phyloP scores from a whole-genome alignment of 2,329 filamentous ascomycete species.

The Pseudocercospora macadamiae region DNA sequence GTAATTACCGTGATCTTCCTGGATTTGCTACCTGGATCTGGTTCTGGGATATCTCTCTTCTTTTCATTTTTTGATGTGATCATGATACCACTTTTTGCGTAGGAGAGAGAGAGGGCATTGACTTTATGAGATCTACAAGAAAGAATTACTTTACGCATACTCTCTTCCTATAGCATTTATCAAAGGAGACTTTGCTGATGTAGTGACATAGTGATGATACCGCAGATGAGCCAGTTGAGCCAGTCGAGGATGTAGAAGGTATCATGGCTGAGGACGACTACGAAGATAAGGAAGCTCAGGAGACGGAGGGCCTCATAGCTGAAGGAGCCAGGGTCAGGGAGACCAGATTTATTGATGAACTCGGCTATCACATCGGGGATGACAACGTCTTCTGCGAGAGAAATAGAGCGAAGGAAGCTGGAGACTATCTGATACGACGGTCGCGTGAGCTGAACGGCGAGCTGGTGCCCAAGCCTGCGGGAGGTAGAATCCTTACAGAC shows the following conservation, averaged over 20 bases:
- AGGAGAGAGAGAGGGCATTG: background rate
- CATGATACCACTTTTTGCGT: conserved; percentile 7
- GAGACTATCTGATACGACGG: background rate
- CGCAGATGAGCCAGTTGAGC: background rate
- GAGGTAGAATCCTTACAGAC: too few species aligned
- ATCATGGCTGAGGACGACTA: too few species aligned
- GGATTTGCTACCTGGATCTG: conserved; percentile 6
- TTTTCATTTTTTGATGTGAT: conserved; percentile 9
- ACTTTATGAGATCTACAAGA: background rate
- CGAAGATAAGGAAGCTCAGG: too few species aligned
- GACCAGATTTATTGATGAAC: too few species aligned
- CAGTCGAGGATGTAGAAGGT: background rate
- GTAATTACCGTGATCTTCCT: conserved; percentile 20
- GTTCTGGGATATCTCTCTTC: conserved; percentile 4
- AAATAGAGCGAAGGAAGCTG: background rate
- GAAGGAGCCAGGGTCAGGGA: too few species aligned
- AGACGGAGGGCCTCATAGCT: too few species aligned
- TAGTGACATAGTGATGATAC: background rate
- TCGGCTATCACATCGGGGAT: background rate
- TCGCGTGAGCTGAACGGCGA: conserved; percentile 1
- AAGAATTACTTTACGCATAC: background rate
- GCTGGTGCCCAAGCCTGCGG: background rate
- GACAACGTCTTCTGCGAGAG: conserved; percentile 6
- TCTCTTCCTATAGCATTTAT: background rate
- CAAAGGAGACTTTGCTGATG: background rate